phyloP scores from a whole-genome alignment of 768 basidiomycete species.

The Hygrocybe punicea region DNA sequence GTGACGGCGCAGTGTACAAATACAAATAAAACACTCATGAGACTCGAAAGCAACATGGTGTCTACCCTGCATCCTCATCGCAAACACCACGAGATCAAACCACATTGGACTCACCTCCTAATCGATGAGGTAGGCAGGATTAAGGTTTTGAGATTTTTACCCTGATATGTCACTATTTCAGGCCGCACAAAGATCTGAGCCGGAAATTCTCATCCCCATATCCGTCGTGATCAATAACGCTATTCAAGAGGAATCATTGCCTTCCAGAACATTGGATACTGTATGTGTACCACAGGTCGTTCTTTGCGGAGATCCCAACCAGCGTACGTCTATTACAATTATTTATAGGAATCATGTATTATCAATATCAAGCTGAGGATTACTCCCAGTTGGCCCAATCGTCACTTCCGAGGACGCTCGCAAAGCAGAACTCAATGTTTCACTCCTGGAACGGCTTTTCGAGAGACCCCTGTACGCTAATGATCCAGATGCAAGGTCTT shows the following conservation, averaged over 20 bases:
- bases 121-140: slow-evolving; percentile 44
- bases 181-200: slow-evolving; percentile 55
- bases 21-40: slow-evolving; percentile 41
- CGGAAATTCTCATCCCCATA: slow-evolving; percentile 49
- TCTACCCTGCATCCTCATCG: slow-evolving; percentile 39
- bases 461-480: slow-evolving; percentile 41
- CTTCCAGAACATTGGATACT: background rate
- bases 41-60: slow-evolving; percentile 40
- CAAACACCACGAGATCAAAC: slow-evolving; percentile 29
- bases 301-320: slow-evolving; percentile 52
- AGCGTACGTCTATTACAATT: slow-evolving; percentile 33
- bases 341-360: slow-evolving; percentile 1
- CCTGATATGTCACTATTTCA: slow-evolving; percentile 15
- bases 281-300: slow-evolving; percentile 42
- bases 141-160: background rate
- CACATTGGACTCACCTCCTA: slow-evolving; percentile 52
- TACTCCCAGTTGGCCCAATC: slow-evolving; percentile 44
- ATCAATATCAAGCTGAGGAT: no score
- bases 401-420: slow-evolving; percentile 46
- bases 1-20: slow-evolving; percentile 45
- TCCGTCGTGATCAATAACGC: slow-evolving; percentile 41
- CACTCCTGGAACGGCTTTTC: slow-evolving; percentile 48
- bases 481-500: slow-evolving; percentile 25
- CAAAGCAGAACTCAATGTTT: slow-evolving; percentile 45
- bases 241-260: background rate